Evolutionary conservation across 73 alveolate species (phyloP).

Genomic region (Stentor roeselii): DNA sequence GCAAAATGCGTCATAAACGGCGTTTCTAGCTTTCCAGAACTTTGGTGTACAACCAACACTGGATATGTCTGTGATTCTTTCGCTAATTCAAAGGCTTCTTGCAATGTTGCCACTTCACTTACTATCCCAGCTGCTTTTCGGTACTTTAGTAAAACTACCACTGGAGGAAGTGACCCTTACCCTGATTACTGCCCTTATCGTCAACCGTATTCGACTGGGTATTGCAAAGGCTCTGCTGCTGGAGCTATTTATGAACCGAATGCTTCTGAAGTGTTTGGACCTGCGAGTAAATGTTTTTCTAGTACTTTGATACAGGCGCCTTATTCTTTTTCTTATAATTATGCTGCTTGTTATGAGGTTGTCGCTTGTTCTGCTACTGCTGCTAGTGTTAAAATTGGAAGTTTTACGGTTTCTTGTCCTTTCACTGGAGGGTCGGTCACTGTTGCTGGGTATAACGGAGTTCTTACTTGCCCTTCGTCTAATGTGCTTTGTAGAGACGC

Average conservation of each 20-base stretch:
- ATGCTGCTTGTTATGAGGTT: background rate
- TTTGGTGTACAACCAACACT: background rate
- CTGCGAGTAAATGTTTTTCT: background rate
- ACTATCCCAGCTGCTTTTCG: background rate
- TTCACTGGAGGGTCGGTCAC: background rate
- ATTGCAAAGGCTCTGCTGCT: background rate
- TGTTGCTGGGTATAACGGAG: constrained; percentile 17
- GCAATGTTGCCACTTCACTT: background rate
- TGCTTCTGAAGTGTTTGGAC: background rate
- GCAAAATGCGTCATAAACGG: background rate
- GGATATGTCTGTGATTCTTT: background rate
- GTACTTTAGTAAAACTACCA: background rate
- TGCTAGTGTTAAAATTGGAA: background rate
- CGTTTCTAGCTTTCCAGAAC: background rate
- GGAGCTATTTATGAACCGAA: background rate
- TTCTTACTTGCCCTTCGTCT: background rate
- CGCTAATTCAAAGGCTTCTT: background rate
- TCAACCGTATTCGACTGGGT: background rate
- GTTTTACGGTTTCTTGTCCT: background rate
- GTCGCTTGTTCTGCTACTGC: background rate
- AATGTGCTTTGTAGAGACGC: background rate
- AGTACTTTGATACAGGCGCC: background rate
- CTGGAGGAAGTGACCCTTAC: background rate
- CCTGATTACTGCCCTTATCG: constrained; percentile 7
- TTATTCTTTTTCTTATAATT: background rate